Evolutionary conservation across 345 rosid species (phyloP), one percentile per base, ranked within the genome.

Genomic region (Euphorbia tirucalli): DNA sequence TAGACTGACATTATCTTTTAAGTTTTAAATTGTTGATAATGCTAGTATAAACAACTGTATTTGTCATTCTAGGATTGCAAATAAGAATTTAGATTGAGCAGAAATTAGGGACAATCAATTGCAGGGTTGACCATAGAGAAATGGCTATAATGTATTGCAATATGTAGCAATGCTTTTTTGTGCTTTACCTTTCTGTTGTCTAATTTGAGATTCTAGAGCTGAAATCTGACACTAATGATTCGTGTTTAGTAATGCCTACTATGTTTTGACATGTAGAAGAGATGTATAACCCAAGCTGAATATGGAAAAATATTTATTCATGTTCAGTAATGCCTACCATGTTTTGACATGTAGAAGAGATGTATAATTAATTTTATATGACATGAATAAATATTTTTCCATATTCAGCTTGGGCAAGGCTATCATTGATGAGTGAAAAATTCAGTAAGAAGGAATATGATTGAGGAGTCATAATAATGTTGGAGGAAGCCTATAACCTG

Each of bases 61-160:
- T 61, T 8, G 44, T 61, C 66, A n/a, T 35, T 37, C 48, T 35
- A 10, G 66, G 46, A 61, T 37, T n/a, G 24, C 35, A 61, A 60
- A 60, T 60, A 16, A 9, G 41, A 60, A 6, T 25, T 7, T 60
- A 30, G 39, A 7, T 30, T 31, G 64, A 28, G 41, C 21, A 18
- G 46, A 37, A n/a, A 7, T 61, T 19, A 39, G 32, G 14, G 13
- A 46, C 44, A 61, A 19, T 19, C 15, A 30, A 13, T 35, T 58
- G 62, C 25, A 19, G 11, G 30, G 37, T 61, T 9, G 18, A 8
- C 18, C 1, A 16, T 59, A 28, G 16, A 61, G 66, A 43, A 61
- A 61, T n/a, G 39, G 1, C 3, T 21, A 7, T 5, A 22, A 0
- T 61, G 37, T n/a, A 19, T 18, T 19, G 46, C 44, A 37, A 9